Evolutionary conservation across 352 stramenopile genomes (phyloP), one percentile per base, ranked within the genome.

Genomic region (Globisporangium emineosum): DNA sequence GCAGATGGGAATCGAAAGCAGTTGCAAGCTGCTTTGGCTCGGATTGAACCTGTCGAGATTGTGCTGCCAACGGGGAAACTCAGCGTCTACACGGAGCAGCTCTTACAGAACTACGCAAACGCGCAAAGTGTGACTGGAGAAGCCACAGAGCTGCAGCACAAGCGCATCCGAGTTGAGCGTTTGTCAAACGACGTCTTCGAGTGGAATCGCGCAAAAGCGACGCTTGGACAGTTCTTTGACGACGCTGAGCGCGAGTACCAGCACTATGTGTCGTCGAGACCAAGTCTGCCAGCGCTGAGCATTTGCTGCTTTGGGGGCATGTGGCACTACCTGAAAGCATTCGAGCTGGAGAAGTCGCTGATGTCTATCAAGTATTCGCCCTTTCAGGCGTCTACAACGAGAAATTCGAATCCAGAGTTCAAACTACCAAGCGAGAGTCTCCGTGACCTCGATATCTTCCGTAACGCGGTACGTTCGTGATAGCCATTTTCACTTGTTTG

Each of bases 41-140:
- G 35, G 1, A 55, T 86, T n/a, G 62, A 76, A 21, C 77, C 77
- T 30, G 66, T 82, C 10, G 77, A 86, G 62, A 73, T 86, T 49
- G 72, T 79, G 40, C 53, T 83, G 12, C 77, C 75, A 25, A 30
- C 33, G 25, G 72, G 75, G 4, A 62, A 51, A 17, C 61, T 86
- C 12, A 86, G 75, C 57, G 51, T 64, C 12, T 73, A 76, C 60
- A 77, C 77, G 6, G 71, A 80, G 43, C 77, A 79, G 65, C 27
- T 77, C 5, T 17, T 86, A 33, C 60, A 75, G 12, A 63, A 29
- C 35, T 86, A 76, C 56, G 57, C 67, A 40, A 54, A 65, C 47
- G 9, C 42, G 2, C 57, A 5, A 3, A 32, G 43, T 12, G 21
- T 63, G 15, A 49, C 30, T 2, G 50, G 25, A 21, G 55, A 55